Conservation (phyloP, 2,329 filamentous ascomycete species). For the Boeremia exigua region DNA sequence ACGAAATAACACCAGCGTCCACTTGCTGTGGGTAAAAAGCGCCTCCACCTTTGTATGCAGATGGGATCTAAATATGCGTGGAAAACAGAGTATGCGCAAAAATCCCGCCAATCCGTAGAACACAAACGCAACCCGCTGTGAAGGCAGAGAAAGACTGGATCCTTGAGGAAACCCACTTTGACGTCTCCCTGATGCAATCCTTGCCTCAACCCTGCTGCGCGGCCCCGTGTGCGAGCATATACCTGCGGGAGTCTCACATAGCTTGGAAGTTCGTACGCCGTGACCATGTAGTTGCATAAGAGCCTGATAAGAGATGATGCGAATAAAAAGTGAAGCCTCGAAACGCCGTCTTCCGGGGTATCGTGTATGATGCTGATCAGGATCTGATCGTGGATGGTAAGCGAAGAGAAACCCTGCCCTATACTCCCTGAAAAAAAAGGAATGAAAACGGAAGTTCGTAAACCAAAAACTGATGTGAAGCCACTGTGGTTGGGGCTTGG, state of each 20-base stretch:
- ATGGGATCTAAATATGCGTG: slow-evolving; percentile 12
- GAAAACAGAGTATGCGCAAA: background rate
- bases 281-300: slow-evolving; percentile 22
- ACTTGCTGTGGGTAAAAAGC: background rate
- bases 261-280: slow-evolving; percentile 18
- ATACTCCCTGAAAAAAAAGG: slow-evolving; percentile 25
- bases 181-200: slow-evolving; percentile 27
- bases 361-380: slow-evolving; percentile 39
- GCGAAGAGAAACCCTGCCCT: slow-evolving; percentile 9
- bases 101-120: background rate
- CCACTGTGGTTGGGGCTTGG: slow-evolving; percentile 9
- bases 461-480: background rate
- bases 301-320: slow-evolving; percentile 21
- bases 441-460: slow-evolving; percentile 6
- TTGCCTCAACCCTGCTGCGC: slow-evolving; percentile 16
- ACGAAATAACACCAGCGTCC: slow-evolving; percentile 1
- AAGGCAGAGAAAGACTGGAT: background rate
- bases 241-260: slow-evolving; percentile 19
- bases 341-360: slow-evolving; percentile 44
- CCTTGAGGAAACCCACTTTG: background rate
- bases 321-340: slow-evolving; percentile 17
- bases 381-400: slow-evolving; percentile 7
- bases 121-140: background rate
- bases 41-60: slow-evolving; percentile 8
- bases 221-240: slow-evolving; percentile 22